Evolutionary conservation across 73 alveolate genomes (phyloP), one percentile per base, ranked within the genome.

Genomic region (Paraurostyla sp.): DNA sequence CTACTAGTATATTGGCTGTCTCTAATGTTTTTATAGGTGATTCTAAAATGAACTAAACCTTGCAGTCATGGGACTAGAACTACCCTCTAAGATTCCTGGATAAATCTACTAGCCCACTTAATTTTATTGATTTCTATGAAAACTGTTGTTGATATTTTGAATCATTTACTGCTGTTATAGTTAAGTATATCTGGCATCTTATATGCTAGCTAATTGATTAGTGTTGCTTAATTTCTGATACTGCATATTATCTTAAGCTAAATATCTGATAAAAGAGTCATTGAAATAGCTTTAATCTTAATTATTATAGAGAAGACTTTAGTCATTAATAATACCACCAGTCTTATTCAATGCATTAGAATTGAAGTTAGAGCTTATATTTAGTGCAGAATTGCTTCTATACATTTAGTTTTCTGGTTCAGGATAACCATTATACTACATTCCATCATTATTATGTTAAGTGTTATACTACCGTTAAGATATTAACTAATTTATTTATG

Each of bases 41-140:
- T 65, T 65, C 41, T 65, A 22, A 40, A 65, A 65, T 7, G 82
- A 65, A 22, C 60, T 65, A 38, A 65, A 65, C 41, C 82, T 65
- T 18, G 82, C 82, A 22, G 82, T 65, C 82, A 65, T 65, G 18
- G 82, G 82, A 65, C 82, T 65, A 0, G 82, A n/a, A n/a, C n/a
- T n/a, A n/a, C n/a, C n/a, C 69, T 54, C 69, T 35, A 54, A 54
- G 15, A 54, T 15, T 54, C 18, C 15, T 54, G 69, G 40, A 54
- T 13, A 27, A 27, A 6, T 54, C 69, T 9, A n/a, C n/a, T n/a
- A n/a, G n/a, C n/a, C n/a, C n/a, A 54, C 30, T 54, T 54, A 54
- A n/a, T n/a, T n/a, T n/a, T n/a, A n/a, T n/a, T n/a, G n/a, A n/a
- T n/a, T n/a, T n/a, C n/a, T n/a, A 52, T 13, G 23, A 20, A 13